phyloP scores from a whole-genome alignment of 768 basidiomycete genomes.

The Tricholoma saponaceum region DNA sequence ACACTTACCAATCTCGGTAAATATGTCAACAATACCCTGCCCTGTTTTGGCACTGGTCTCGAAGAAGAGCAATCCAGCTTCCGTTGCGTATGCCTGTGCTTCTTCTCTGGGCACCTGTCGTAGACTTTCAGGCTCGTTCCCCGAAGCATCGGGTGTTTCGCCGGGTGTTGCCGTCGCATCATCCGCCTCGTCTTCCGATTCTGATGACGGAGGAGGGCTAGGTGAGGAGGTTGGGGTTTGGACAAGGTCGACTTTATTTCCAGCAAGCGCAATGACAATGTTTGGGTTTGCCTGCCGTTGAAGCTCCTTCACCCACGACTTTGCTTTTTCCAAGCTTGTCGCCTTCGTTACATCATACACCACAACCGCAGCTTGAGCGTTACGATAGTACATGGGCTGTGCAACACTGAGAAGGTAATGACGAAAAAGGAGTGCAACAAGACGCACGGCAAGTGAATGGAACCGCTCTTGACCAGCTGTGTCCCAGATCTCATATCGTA shows the following conservation, averaged over 20 bases:
- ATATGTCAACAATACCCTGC: constrained; percentile 92
- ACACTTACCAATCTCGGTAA: constrained; percentile 91
- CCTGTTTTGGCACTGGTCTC: constrained; percentile 98
- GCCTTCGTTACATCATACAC: constrained; percentile 98
- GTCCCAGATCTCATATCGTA: constrained; percentile 97
- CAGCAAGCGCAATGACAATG: constrained; percentile 97
- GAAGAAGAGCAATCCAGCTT: constrained; percentile 92
- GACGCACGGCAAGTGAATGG: constrained; percentile 88
- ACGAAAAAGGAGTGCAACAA: constrained; percentile 2
- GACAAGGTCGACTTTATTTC: constrained; percentile 95
- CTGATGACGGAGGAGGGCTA: constrained; percentile 46
- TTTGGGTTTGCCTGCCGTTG: constrained; percentile 99
- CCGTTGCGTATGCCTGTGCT: constrained; percentile 93
- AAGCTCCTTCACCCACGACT: constrained; percentile 99
- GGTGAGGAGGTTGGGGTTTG: constrained; percentile 56
- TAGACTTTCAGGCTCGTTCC: constrained; percentile 60
- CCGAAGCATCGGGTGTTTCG: constrained; percentile 51
- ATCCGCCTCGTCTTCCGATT: constrained; percentile 86
- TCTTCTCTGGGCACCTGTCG: constrained; percentile 93
- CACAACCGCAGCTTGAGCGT: constrained; percentile 96
- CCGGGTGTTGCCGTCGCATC: constrained; percentile 89
- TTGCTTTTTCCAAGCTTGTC: constrained; percentile 94
- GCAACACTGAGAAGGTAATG: constrained; percentile 11
- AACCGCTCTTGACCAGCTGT: constrained; percentile 96
- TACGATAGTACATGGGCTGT: constrained; percentile 98